A percentile compares a stretch with the other conserved stretches of the same genome.
phyloP scores from a whole-genome alignment of 176 grass and related monocot genomes.

The Oryza brachyantha region DNA sequence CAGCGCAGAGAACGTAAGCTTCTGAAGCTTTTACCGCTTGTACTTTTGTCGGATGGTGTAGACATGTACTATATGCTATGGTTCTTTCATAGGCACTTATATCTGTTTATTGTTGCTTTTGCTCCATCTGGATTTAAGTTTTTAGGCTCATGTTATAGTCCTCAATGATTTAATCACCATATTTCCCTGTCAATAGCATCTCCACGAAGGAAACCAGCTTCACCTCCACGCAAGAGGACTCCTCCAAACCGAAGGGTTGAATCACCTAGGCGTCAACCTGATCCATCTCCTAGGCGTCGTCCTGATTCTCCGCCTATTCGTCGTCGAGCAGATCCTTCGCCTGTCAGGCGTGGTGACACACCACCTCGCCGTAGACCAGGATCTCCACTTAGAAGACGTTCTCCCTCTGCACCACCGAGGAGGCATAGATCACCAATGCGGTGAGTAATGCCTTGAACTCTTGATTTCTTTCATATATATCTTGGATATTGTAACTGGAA shows the following conservation, averaged over 20 bases:
- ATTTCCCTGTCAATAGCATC: slow-evolving; percentile 52
- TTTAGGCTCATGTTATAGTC: neutral
- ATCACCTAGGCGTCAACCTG: slow-evolving; percentile 49
- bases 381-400: slow-evolving; percentile 84
- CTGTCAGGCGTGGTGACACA: slow-evolving; percentile 49
- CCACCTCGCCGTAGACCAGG: slow-evolving; percentile 51
- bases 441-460: slow-evolving; percentile 35
- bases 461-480: neutral
- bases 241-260: slow-evolving; percentile 59
- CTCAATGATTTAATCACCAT: neutral
- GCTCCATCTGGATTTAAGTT: slow-evolving; percentile 9
- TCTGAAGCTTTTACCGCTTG: slow-evolving; percentile 17
- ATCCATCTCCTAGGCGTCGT: slow-evolving; percentile 58
- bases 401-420: slow-evolving; percentile 78
- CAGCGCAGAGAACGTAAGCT: slow-evolving; percentile 65
- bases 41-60: neutral
- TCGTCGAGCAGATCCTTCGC: slow-evolving; percentile 45
- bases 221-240: slow-evolving; percentile 63
- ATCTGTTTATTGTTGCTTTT: neutral
- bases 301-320: slow-evolving; percentile 68
- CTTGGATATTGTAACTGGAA: neutral
- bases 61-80: neutral
- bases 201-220: slow-evolving; percentile 60
- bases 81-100: neutral
- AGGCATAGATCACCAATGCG: slow-evolving; percentile 71